Evolutionary conservation across 257 asterid genomes (phyloP).

Genomic region (Catharanthus roseus): DNA sequence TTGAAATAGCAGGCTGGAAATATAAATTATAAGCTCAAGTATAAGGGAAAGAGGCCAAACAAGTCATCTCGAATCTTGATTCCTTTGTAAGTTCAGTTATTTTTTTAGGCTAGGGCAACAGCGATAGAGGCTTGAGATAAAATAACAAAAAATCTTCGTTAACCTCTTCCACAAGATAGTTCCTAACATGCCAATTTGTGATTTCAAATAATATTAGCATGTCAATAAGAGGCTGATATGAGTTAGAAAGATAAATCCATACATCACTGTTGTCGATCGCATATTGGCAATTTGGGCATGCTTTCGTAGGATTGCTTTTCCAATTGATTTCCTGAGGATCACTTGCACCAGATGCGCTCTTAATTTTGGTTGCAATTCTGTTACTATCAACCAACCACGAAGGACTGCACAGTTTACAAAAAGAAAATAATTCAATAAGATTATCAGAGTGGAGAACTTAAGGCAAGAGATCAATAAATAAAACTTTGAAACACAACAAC

Average conservation of each 20-base stretch:
- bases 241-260: conserved; percentile 19
- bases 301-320: conserved; percentile 83
- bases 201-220: background rate
- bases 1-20: background rate
- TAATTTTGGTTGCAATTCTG: conserved; percentile 82
- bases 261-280: conserved; percentile 77
- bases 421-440: background rate
- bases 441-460: background rate
- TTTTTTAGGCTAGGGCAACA: background rate
- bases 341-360: conserved; percentile 63
- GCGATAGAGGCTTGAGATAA: background rate
- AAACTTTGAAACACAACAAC: background rate
- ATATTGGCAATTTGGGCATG: conserved; percentile 79
- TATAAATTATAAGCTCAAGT: background rate
- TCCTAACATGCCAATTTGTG: background rate
- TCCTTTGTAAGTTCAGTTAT: background rate
- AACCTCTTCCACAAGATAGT: background rate
- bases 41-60: background rate
- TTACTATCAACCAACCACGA: conserved; percentile 86
- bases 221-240: conserved; percentile 4
- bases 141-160: background rate
- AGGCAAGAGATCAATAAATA: background rate
- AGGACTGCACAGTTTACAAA: conserved; percentile 45
- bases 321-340: conserved; percentile 51
- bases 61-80: background rate